phyloP scores from a whole-genome alignment of 805 yeast species.

The Kuraishia hungarica region DNA sequence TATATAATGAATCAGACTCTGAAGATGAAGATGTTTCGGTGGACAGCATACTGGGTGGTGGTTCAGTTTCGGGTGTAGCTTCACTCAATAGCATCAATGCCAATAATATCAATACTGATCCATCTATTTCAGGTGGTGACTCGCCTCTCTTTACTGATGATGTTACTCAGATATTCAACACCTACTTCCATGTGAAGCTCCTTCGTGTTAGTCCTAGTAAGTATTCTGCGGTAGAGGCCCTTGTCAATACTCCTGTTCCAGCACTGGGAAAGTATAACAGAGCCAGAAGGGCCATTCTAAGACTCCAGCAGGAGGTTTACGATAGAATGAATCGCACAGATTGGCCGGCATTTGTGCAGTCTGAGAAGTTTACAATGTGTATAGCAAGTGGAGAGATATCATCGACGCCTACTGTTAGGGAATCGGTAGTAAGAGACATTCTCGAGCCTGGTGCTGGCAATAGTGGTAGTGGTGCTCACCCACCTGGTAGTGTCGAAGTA shows the following conservation, averaged over 20 bases:
- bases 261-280: slow-evolving; percentile 28
- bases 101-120: slow-evolving; percentile 9
- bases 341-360: slow-evolving; percentile 50
- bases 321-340: slow-evolving; percentile 42
- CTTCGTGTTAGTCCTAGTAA: slow-evolving; percentile 19
- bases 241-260: slow-evolving; percentile 18
- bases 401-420: too few species aligned
- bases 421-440: too few species aligned
- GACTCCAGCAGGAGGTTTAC: slow-evolving; percentile 46
- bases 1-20: slow-evolving; percentile 18
- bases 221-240: slow-evolving; percentile 27
- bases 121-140: slow-evolving; percentile 23
- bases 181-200: slow-evolving; percentile 27
- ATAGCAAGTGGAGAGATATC: slow-evolving; percentile 30
- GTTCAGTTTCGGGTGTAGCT: neutral
- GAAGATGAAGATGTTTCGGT: slow-evolving; percentile 14
- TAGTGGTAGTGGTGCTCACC: neutral
- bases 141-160: slow-evolving; percentile 30
- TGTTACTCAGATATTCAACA: slow-evolving; percentile 36
- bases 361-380: slow-evolving; percentile 45
- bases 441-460: neutral
- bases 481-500: neutral
- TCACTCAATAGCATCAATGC: neutral
- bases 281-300: slow-evolving; percentile 54
- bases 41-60: neutral